Evolutionary conservation across 2,329 filamentous ascomycete species (phyloP).

Genomic region (Alternaria gansuensis): DNA sequence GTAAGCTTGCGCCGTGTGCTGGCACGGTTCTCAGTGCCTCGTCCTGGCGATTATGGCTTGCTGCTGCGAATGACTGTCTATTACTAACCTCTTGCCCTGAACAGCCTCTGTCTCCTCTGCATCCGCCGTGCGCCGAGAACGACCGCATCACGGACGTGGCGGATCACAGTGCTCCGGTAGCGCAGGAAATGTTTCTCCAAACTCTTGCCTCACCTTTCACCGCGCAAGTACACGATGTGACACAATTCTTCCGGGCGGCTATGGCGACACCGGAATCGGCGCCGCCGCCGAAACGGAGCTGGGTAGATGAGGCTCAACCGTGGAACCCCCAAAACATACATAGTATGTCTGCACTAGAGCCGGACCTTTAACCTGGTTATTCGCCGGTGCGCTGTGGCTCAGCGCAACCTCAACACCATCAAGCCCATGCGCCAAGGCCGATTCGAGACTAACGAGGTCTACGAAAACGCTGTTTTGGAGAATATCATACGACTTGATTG

Average conservation of each 20-base stretch:
- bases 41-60: background rate
- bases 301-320: slow-evolving; percentile 30
- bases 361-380: slow-evolving; percentile 32
- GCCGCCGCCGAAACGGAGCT: slow-evolving; percentile 40
- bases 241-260: slow-evolving; percentile 38
- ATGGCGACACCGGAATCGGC: slow-evolving; percentile 31
- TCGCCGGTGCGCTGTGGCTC: slow-evolving; percentile 24
- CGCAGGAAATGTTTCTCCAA: background rate
- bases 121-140: slow-evolving; percentile 20
- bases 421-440: slow-evolving; percentile 11
- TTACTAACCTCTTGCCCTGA: slow-evolving; percentile 21
- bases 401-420: slow-evolving; percentile 4
- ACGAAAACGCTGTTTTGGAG: background rate
- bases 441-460: background rate
- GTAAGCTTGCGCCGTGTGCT: slow-evolving; percentile 15
- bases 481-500: background rate
- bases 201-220: slow-evolving; percentile 12
- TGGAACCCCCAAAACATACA: slow-evolving; percentile 9
- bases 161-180: slow-evolving; percentile 17
- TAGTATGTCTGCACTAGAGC: slow-evolving; percentile 18
- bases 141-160: slow-evolving; percentile 12
- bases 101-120: slow-evolving; percentile 4
- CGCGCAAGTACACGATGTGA: slow-evolving; percentile 10
- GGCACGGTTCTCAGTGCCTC: slow-evolving; percentile 8
- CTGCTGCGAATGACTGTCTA: slow-evolving; percentile 18